Evolutionary conservation across 352 stramenopile genomes (phyloP), one percentile per base, ranked within the genome.

Genomic region (Elongisporangium undulatum): DNA sequence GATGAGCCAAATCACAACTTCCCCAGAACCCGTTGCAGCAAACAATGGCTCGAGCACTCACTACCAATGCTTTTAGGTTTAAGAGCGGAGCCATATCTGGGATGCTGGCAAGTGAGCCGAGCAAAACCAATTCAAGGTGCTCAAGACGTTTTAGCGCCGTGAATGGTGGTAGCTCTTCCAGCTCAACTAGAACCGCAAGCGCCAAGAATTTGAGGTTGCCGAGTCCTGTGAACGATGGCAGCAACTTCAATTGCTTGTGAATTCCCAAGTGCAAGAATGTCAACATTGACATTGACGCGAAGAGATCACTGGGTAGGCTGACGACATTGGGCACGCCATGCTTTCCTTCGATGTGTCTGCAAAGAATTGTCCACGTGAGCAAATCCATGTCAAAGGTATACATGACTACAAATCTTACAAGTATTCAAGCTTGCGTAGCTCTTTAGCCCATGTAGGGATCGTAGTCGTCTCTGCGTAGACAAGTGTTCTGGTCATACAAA

Each of bases 21-120:
- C 59, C 63, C 16, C 65, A 49, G 29, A 78, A 78, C 0, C 66
- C 71, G 58, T 76, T 74, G 55, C 71, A 76, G 50, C 71, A 79
- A 50, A 53, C 66, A 8, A 45, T 64, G 0, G 61, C 58, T 38
- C 60, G 59, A 54, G 62, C 56, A 2, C 34, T 65, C 7, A 69
- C 26, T 17, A 63, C 55, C 16, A 75, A 53, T 10, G 64, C 61
- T 10, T 62, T 56, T 10, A 79, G 51, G 2, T 68, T 66, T 3
- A 56, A 38, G 3, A 73, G 59, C 12, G 62, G 52, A 23, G 59
- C 53, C n/a, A 79, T 53, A 48, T 74, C 69, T 4, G 71, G 67
- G 3, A 79, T 12, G 23, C 5, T 56, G 6, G 66, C 57, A 13
- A 72, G 39, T 3, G 12, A n/a, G 2, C 64, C 53, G 13, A 61